A percentile compares a stretch with the other conserved stretches of the same genome.
phyloP scores from a whole-genome alignment of 2,329 filamentous ascomycete species.

The Alternaria atra region DNA sequence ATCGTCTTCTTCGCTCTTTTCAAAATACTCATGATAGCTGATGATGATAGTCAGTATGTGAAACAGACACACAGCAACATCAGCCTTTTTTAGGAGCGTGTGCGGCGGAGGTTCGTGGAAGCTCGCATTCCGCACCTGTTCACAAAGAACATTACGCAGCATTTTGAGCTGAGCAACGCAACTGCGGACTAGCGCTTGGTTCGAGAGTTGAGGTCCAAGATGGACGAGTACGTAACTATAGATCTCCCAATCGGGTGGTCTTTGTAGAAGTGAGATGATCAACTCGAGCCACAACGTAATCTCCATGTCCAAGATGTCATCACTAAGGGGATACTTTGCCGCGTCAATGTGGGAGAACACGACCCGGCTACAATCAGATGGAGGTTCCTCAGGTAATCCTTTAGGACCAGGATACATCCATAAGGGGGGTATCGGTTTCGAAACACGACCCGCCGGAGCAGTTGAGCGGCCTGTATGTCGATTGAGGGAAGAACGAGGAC shows the following conservation, averaged over 20 bases:
- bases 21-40: slow-evolving; percentile 87
- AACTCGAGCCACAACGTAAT: slow-evolving; percentile 74
- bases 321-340: slow-evolving; percentile 41
- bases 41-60: slow-evolving; percentile 87
- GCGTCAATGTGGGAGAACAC: slow-evolving; percentile 60
- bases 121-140: slow-evolving; percentile 78
- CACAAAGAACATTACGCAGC: slow-evolving; percentile 79
- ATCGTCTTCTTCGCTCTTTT: slow-evolving; percentile 86
- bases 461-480: slow-evolving; percentile 38
- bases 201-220: slow-evolving; percentile 85
- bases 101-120: slow-evolving; percentile 83
- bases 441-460: slow-evolving; percentile 38
- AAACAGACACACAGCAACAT: slow-evolving; percentile 88
- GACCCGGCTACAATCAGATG: slow-evolving; percentile 58
- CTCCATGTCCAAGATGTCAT: slow-evolving; percentile 60
- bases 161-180: slow-evolving; percentile 78
- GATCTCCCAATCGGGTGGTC: slow-evolving; percentile 85
- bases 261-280: slow-evolving; percentile 75
- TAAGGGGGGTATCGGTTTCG: slow-evolving; percentile 53
- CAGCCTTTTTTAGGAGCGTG: slow-evolving; percentile 83
- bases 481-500: slow-evolving; percentile 46
- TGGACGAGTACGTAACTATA: slow-evolving; percentile 91
- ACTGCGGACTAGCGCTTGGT: slow-evolving; percentile 82
- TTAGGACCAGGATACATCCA: slow-evolving; percentile 67
- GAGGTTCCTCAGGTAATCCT: slow-evolving; percentile 64